Evolutionary conservation across 2,329 filamentous ascomycete species (phyloP).

Genomic region (Fusarium sp.): DNA sequence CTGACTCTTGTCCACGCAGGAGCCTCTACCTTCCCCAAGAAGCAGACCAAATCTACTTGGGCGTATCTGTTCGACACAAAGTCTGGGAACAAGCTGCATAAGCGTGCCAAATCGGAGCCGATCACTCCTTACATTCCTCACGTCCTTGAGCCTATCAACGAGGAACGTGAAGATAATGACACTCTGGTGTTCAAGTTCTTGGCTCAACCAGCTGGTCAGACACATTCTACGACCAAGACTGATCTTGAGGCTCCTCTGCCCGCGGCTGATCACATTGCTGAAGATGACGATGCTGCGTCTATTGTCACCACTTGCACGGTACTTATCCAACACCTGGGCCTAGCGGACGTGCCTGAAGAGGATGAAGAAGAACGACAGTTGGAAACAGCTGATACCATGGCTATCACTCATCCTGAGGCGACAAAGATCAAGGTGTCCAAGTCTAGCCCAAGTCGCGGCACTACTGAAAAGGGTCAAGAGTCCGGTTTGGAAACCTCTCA

Average conservation of each 20-base stretch:
- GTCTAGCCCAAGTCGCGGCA: background rate
- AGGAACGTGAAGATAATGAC: slow-evolving; percentile 11
- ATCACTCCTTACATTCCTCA: background rate
- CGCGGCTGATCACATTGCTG: background rate
- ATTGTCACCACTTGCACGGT: slow-evolving; percentile 9
- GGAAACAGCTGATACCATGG: background rate
- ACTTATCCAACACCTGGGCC: slow-evolving; percentile 1
- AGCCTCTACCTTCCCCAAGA: background rate
- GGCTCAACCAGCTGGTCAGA: background rate
- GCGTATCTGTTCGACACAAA: slow-evolving; percentile 23
- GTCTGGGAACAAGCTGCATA: slow-evolving; percentile 32
- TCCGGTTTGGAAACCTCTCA: background rate
- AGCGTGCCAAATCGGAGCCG: slow-evolving; percentile 26
- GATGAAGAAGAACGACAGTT: background rate
- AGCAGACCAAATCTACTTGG: slow-evolving; percentile 9
- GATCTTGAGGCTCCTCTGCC: background rate
- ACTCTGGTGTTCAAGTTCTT: background rate
- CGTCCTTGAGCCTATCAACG: slow-evolving; percentile 8
- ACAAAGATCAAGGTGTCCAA: background rate
- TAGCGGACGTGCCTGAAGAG: background rate
- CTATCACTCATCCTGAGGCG: background rate
- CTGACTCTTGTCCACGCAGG: slow-evolving; percentile 5
- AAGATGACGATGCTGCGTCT: background rate
- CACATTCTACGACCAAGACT: background rate
- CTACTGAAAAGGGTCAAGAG: background rate